phyloP scores from a whole-genome alignment of 352 stramenopile genomes.

The Aphanomyces cochlioides region DNA sequence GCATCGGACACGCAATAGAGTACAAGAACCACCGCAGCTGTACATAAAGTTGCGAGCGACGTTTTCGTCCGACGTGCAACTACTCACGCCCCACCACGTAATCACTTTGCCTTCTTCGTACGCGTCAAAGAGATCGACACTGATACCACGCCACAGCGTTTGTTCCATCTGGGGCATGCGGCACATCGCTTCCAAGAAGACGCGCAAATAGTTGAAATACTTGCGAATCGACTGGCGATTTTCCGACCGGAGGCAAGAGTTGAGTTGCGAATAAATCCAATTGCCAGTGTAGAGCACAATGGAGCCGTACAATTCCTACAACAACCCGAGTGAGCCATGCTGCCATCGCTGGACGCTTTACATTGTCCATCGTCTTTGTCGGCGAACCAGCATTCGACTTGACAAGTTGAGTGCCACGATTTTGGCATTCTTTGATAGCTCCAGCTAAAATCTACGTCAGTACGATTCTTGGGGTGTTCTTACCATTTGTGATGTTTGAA shows the following conservation, averaged over 20 bases:
- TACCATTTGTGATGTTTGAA: conserved; percentile 10
- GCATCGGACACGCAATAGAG: conserved; percentile 12
- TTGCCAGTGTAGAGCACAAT: conserved; percentile 23
- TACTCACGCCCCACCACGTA: conserved; percentile 26
- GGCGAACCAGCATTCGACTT: neutral
- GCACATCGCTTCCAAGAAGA: conserved; percentile 22
- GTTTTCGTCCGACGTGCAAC: conserved; percentile 25
- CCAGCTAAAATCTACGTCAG: neutral
- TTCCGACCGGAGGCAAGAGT: conserved; percentile 12
- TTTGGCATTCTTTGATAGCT: conserved; percentile 21
- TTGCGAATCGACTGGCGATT: conserved; percentile 2
- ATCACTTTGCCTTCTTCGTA: conserved; percentile 27
- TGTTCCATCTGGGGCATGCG: conserved; percentile 21
- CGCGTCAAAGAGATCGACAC: conserved; percentile 16
- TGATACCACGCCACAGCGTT: conserved; percentile 19
- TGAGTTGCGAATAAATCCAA: conserved; percentile 19
- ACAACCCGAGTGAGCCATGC: neutral
- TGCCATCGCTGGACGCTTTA: neutral
- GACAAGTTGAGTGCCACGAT: neutral
- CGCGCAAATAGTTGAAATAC: conserved; percentile 21
- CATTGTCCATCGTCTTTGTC: no score
- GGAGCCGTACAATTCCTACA: conserved; percentile 17
- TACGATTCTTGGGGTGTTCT: neutral
- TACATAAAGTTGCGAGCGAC: conserved; percentile 16
- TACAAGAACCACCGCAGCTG: conserved; percentile 15